phyloP scores from a whole-genome alignment of 768 basidiomycete genomes.

The Kwoniella shandongensis region DNA sequence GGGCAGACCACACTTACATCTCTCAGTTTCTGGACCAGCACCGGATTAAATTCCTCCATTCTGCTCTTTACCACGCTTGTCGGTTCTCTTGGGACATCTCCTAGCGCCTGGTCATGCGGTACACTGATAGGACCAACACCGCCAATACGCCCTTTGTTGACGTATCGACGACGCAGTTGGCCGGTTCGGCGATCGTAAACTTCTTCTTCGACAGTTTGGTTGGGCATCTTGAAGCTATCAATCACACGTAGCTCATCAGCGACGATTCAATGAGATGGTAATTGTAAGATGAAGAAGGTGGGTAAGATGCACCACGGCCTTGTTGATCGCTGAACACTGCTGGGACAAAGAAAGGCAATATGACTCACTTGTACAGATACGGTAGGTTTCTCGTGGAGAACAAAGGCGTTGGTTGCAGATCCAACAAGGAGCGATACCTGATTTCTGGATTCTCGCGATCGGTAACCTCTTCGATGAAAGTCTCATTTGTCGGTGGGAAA shows the following conservation, averaged over 20 bases:
- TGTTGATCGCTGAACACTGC: too few species aligned
- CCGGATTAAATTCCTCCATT: slow-evolving; percentile 62
- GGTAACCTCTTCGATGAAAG: slow-evolving; percentile 59
- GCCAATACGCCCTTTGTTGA: slow-evolving; percentile 28
- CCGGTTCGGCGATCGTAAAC: slow-evolving; percentile 32
- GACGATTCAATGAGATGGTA: slow-evolving; percentile 18
- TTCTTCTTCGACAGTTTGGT: slow-evolving; percentile 23
- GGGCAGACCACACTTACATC: slow-evolving; percentile 20
- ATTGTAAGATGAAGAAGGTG: background rate
- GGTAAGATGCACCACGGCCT: too few species aligned
- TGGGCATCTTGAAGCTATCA: slow-evolving; percentile 39
- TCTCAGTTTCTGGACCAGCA: slow-evolving; percentile 55
- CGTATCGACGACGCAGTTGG: slow-evolving; percentile 22
- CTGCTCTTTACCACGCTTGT: slow-evolving; percentile 65
- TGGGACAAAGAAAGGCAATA: background rate
- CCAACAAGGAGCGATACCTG: slow-evolving; percentile 57
- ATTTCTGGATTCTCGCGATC: slow-evolving; percentile 17
- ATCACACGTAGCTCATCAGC: slow-evolving; percentile 37
- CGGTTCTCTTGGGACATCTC: slow-evolving; percentile 37
- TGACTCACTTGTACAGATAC: slow-evolving; percentile 56
- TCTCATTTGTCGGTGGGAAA: slow-evolving; percentile 68
- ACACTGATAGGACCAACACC: slow-evolving; percentile 22
- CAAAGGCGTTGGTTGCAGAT: slow-evolving; percentile 81
- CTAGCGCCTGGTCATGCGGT: slow-evolving; percentile 19
- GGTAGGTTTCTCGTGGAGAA: slow-evolving; percentile 67